phyloP scores from a whole-genome alignment of 768 basidiomycete species.

The Mycena latifolia region DNA sequence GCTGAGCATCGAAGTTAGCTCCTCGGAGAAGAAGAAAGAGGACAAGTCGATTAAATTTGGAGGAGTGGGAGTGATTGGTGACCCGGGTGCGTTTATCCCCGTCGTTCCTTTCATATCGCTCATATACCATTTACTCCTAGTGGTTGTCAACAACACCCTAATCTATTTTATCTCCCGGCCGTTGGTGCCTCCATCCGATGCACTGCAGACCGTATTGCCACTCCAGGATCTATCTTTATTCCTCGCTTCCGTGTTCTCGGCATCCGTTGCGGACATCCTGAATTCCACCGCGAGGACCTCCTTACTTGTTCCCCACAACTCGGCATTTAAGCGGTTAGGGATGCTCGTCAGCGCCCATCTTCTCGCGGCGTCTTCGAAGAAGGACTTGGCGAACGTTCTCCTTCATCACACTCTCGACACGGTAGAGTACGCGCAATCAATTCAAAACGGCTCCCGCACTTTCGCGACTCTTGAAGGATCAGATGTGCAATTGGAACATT shows the following conservation, averaged over 20 bases:
- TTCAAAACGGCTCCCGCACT: conserved; percentile 76
- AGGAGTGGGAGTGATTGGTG: conserved; percentile 83
- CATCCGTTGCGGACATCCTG: conserved; percentile 80
- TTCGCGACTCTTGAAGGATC: conserved; percentile 90
- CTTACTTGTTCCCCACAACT: conserved; percentile 89
- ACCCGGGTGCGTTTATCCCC: conserved; percentile 66
- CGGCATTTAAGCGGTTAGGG: conserved; percentile 91
- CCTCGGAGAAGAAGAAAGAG: conserved; percentile 59
- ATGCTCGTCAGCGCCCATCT: conserved; percentile 88
- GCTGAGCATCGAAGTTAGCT: conserved; percentile 72
- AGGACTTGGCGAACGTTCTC: conserved; percentile 86
- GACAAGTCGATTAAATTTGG: conserved; percentile 81
- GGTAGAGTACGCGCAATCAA: conserved; percentile 76
- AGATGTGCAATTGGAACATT: conserved; percentile 77
- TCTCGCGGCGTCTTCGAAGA: conserved; percentile 79
- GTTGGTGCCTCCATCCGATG: conserved; percentile 84
- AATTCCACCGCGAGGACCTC: conserved; percentile 77
- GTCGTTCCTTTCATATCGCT: conserved; percentile 21
- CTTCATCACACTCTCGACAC: conserved; percentile 87
- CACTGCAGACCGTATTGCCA: conserved; percentile 84
- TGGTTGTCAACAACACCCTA: conserved; percentile 79
- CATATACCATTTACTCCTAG: conserved; percentile 57
- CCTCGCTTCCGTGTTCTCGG: conserved; percentile 90
- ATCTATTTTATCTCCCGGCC: conserved; percentile 93
- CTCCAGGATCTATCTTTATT: conserved; percentile 90